A percentile compares a stretch with the other conserved stretches of the same genome.
These are phyloP conservation scores for Ambrosiella cleistominuta DNA, from an alignment of 2,329 filamentous ascomycete species.

Conservation along the genomic window DNA sequence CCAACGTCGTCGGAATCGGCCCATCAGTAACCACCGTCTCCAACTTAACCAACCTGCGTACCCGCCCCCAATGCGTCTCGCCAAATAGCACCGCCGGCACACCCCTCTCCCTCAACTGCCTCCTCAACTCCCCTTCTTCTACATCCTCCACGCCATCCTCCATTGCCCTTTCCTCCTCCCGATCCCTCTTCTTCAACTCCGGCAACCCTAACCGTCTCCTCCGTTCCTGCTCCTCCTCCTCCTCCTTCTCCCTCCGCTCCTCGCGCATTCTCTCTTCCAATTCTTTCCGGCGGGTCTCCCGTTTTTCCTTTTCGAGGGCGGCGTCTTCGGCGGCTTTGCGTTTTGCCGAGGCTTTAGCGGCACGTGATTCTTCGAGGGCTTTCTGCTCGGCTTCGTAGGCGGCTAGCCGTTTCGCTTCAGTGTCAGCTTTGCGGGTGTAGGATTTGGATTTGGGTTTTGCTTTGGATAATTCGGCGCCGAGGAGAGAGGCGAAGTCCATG, in stretches of 20 bases:
- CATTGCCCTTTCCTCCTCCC: conserved; percentile 20
- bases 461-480: conserved; percentile 85
- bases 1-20: conserved; percentile 73
- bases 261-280: conserved; percentile 65
- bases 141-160: conserved; percentile 40
- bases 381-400: conserved; percentile 71
- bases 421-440: conserved; percentile 68
- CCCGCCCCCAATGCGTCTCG: conserved; percentile 51
- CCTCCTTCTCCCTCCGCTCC: conserved; percentile 54
- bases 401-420: conserved; percentile 65
- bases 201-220: conserved; percentile 67
- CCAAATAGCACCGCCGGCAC: conserved; percentile 67
- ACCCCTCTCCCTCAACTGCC: conserved; percentile 50
- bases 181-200: conserved; percentile 36
- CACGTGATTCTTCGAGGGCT: conserved; percentile 51
- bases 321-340: conserved; percentile 81
- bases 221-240: conserved; percentile 52
- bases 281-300: conserved; percentile 66
- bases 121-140: conserved; percentile 49
- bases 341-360: conserved; percentile 55
- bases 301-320: conserved; percentile 44
- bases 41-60: conserved; percentile 55
- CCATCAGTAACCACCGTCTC: conserved; percentile 46
- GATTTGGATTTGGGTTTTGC: conserved; percentile 49
- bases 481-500: conserved; percentile 93